Base-by-base conservation (phyloP, 108 stramenopile species). In the Cyclotella kingstonii region DNA sequence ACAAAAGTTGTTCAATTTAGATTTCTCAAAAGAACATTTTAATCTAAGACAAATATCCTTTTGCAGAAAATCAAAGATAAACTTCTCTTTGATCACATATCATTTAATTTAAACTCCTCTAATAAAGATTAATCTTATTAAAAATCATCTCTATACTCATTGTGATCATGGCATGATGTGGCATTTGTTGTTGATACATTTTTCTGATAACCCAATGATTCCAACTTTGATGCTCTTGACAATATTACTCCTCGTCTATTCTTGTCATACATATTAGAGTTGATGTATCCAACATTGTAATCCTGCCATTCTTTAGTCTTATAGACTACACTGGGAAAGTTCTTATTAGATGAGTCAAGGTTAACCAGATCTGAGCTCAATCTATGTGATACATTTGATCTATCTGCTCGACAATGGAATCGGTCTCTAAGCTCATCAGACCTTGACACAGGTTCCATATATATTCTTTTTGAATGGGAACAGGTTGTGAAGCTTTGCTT, bases 181-280 rank as follows among this genome's bases (percentile, higher is more conserved):
- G 22, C 23, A 14, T 30, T 27, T 7, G 33, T n/a, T 19, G 54
- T 46, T 23, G 31, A 54, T 18, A 17, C 23, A 28, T 31, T 29
- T 26, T 42, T 50, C 58, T 60, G n/a, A n/a, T n/a, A 60, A 21
- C 68, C 68, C 17, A 69, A 34, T 18, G 44, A 45, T 44, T 68
- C 59, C 57, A 68, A 52, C 38, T 68, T 68, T 12, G 67, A 50
- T n/a, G 33, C 38, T 21, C 67, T 49, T 7, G 43, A 51, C 26
- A 68, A 54, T 43, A 47, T 30, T 2, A 68, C 67, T 15, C 67
- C 67, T 59, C 67, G 5, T 48, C 46, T 38, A 41, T 52, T 59
- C 9, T 43, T 39, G 27, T 49, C 35, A 35, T 11, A 28, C 22
- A 35, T 22, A 34, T 50, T 15, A 42, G 22, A 8, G 3, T 35